phyloP scores from a whole-genome alignment of 352 stramenopile genomes.

The Aphanomyces cochlioides region DNA sequence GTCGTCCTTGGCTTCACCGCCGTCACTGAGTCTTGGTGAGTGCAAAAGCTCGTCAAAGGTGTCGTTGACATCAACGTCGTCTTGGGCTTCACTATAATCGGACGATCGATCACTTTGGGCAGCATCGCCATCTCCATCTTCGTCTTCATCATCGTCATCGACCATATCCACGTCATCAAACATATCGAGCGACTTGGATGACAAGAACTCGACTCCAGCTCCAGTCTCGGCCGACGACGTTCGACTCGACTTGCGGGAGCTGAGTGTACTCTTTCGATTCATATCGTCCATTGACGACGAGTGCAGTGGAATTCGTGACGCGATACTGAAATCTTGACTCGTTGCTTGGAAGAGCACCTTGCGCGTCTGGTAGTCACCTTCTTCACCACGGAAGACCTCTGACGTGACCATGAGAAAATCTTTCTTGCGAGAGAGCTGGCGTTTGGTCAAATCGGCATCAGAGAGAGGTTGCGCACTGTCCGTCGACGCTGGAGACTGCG shows the following conservation, averaged over 20 bases:
- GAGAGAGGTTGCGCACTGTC: constrained; percentile 36
- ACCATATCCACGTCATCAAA: constrained; percentile 49
- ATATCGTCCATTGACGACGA: constrained; percentile 39
- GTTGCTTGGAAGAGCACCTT: constrained; percentile 85
- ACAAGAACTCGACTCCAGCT: constrained; percentile 41
- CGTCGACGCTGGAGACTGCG: constrained; percentile 3
- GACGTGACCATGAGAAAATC: constrained; percentile 90
- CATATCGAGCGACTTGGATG: constrained; percentile 58
- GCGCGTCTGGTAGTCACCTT: constrained; percentile 80
- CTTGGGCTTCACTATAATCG: constrained; percentile 78
- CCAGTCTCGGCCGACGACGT: constrained; percentile 38
- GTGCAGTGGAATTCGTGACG: constrained; percentile 67
- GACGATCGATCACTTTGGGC: constrained; percentile 51
- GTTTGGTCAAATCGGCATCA: constrained; percentile 75
- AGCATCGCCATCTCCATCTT: constrained; percentile 49
- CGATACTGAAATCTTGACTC: constrained; percentile 83
- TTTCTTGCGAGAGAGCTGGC: constrained; percentile 80
- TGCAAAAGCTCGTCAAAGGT: constrained; percentile 83
- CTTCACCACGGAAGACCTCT: constrained; percentile 82
- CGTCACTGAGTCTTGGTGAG: constrained; percentile 41
- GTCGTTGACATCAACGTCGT: constrained; percentile 79
- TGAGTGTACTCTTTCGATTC: constrained; percentile 43
- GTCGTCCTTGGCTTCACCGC: constrained; percentile 43
- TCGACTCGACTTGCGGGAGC: constrained; percentile 50
- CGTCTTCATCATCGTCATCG: constrained; percentile 69